These are phyloP conservation scores for Lizonia empirigonia DNA, from an alignment of 2,329 filamentous ascomycete species.

Conservation along the genomic window DNA sequence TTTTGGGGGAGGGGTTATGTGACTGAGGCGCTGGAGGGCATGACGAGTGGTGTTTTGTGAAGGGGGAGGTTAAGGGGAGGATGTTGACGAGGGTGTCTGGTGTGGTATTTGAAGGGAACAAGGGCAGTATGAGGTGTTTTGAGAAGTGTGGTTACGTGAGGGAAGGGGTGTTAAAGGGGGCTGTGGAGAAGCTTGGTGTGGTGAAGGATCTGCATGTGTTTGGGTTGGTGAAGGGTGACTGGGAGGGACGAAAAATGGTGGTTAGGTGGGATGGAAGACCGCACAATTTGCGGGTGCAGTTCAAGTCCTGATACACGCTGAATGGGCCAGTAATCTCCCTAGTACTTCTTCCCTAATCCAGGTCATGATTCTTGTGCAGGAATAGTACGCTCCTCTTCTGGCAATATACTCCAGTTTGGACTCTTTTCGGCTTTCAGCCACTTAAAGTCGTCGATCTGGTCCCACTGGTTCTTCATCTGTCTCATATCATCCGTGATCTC, in stretches of 20 bases:
- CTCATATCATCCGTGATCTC: constrained; percentile 1
- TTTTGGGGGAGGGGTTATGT: constrained; percentile 46
- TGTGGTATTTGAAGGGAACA: constrained; percentile 39
- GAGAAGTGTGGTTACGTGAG: constrained; percentile 46
- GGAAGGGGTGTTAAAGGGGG: constrained; percentile 46
- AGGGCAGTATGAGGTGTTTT: constrained; percentile 44
- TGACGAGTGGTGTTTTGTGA: constrained; percentile 45
- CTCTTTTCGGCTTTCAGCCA: constrained; percentile 88
- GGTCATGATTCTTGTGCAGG: background rate
- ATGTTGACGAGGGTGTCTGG: constrained; percentile 40
- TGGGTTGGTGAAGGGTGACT: constrained; percentile 44
- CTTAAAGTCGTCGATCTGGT: constrained; percentile 95
- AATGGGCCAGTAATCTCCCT: background rate
- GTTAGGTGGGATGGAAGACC: background rate
- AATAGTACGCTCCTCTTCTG: constrained; percentile 48
- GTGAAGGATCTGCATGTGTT: constrained; percentile 41
- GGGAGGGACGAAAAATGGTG: constrained; percentile 24
- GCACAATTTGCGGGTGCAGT: background rate
- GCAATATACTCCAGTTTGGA: constrained; percentile 82
- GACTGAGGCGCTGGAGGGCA: constrained; percentile 40
- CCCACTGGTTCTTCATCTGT: constrained; percentile 71
- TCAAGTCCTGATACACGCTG: background rate
- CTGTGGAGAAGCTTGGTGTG: constrained; percentile 45
- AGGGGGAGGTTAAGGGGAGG: constrained; percentile 9
- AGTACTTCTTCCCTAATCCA: background rate